phyloP scores from a whole-genome alignment of 192 early-diverging fungal genomes.

The Martensiomyces pterosporus region DNA sequence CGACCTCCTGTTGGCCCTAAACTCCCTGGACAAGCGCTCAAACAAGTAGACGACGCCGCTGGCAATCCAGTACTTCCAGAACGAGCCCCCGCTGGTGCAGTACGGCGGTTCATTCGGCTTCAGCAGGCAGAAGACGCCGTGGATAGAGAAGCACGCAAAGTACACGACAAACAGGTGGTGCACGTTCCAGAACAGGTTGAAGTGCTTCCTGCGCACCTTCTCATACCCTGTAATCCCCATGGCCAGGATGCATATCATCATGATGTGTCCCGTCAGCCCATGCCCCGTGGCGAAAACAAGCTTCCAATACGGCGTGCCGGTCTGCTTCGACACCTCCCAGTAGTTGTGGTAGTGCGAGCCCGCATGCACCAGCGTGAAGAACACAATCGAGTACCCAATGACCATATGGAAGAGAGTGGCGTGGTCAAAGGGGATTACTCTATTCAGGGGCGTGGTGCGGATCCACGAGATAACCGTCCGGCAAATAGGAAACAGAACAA shows the following conservation, averaged over 20 bases:
- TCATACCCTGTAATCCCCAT: slow-evolving; percentile 72
- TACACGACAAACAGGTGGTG: slow-evolving; percentile 84
- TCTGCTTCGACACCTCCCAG: slow-evolving; percentile 35
- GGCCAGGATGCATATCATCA: slow-evolving; percentile 64
- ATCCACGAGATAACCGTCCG: slow-evolving; percentile 74
- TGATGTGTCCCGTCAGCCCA: slow-evolving; percentile 76
- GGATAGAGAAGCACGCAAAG: slow-evolving; percentile 73
- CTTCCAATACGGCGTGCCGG: slow-evolving; percentile 35
- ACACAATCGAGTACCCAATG: slow-evolving; percentile 71
- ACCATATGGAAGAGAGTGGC: slow-evolving; percentile 78
- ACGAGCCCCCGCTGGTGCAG: slow-evolving; percentile 68
- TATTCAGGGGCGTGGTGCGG: slow-evolving; percentile 66
- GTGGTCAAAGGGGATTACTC: slow-evolving; percentile 81
- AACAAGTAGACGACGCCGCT: slow-evolving; percentile 64
- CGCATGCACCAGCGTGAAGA: slow-evolving; percentile 71
- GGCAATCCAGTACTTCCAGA: slow-evolving; percentile 78
- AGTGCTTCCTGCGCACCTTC: slow-evolving; percentile 47
- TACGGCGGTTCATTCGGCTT: slow-evolving; percentile 58
- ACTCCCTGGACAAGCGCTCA: slow-evolving; percentile 70
- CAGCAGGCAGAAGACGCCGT: slow-evolving; percentile 83
- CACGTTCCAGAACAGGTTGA: slow-evolving; percentile 81
- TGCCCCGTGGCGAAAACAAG: slow-evolving; percentile 66
- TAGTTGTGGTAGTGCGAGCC: slow-evolving; percentile 80
- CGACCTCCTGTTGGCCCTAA: slow-evolving; percentile 54
- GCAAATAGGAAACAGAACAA: slow-evolving; percentile 79